Evolutionary conservation across 176 grass and related monocot genomes (phyloP).

Genomic region (Cymbopogon citratus): DNA sequence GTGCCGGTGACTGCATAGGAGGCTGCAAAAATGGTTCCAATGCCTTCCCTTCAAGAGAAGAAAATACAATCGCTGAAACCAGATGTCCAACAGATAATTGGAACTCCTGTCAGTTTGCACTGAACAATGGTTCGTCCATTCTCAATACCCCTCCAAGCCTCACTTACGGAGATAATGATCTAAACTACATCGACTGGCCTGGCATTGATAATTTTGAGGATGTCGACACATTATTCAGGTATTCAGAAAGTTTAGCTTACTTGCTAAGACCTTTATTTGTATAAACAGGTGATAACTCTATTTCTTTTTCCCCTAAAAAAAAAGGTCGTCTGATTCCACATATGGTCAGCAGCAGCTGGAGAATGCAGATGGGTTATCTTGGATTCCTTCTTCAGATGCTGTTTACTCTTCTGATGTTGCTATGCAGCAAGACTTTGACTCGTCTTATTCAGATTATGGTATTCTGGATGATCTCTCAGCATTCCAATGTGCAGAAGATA

Average conservation of each 20-base stretch:
- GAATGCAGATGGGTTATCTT: constrained; percentile 57
- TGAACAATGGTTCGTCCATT: constrained; percentile 37
- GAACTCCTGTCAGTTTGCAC: constrained; percentile 34
- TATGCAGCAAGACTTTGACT: constrained; percentile 35
- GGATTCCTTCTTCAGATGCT: constrained; percentile 68
- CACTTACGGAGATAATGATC: constrained; percentile 62
- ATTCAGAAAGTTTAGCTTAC: constrained; percentile 14
- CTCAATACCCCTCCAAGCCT: constrained; percentile 31
- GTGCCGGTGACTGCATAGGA: constrained; percentile 29
- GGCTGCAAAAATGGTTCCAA: constrained; percentile 28
- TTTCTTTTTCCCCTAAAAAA: not conserved
- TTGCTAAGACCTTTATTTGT: not conserved
- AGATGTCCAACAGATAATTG: constrained; percentile 43
- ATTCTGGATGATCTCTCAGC: constrained; percentile 46
- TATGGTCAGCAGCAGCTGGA: constrained; percentile 55
- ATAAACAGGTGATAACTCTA: not conserved
- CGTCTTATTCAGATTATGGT: constrained; percentile 51
- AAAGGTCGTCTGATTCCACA: constrained; percentile 71
- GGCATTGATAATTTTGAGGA: constrained; percentile 89
- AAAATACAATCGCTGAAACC: constrained; percentile 20
- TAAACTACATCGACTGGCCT: constrained; percentile 82
- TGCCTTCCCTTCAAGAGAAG: constrained; percentile 18
- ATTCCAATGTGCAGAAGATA: constrained; percentile 39
- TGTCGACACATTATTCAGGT: constrained; percentile 92
- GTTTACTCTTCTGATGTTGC: constrained; percentile 63